These are phyloP conservation scores for Yamadazyma diddensiae DNA, from an alignment of 1,139 yeast genomes.

Conservation along the genomic window DNA sequence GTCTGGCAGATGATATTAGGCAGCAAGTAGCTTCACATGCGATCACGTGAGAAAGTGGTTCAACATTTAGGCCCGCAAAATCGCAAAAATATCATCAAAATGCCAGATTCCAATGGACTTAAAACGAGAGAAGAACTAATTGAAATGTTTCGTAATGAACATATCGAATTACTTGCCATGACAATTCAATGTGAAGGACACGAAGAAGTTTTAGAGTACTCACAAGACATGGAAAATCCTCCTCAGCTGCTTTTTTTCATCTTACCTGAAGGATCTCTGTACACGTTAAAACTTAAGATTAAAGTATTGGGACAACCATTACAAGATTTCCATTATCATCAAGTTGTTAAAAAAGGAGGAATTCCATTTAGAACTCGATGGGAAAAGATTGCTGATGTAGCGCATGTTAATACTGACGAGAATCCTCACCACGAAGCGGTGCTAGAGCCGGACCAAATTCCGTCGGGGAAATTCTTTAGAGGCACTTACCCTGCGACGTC, in stretches of 20 bases:
- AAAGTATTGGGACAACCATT: constrained; percentile 24
- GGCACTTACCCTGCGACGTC: constrained; percentile 32
- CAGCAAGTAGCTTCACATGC: too few species aligned
- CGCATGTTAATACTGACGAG: constrained; percentile 17
- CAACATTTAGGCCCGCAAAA: too few species aligned
- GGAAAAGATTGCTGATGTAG: constrained; percentile 21
- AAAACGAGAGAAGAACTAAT: constrained; percentile 11
- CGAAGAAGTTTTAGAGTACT: constrained; percentile 22
- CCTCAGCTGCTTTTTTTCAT: constrained; percentile 28
- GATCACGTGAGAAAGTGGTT: too few species aligned
- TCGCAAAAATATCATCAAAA: too few species aligned
- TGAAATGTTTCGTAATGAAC: constrained; percentile 19
- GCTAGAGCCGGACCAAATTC: constrained; percentile 31
- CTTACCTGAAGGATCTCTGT: constrained; percentile 33
- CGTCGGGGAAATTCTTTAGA: constrained; percentile 33
- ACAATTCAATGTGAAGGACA: constrained; percentile 26
- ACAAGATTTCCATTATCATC: constrained; percentile 27
- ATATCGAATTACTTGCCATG: constrained; percentile 25
- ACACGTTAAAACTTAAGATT: constrained; percentile 28
- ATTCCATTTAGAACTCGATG: constrained; percentile 27
- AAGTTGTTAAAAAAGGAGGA: constrained; percentile 31
- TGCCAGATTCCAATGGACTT: too few species aligned
- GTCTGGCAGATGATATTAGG: too few species aligned
- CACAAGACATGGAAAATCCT: constrained; percentile 25
- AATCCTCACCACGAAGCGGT: constrained; percentile 18